These are phyloP conservation scores for Tricholoma hemisulphureum DNA, from an alignment of 768 basidiomycete genomes.

Conservation along the genomic window DNA sequence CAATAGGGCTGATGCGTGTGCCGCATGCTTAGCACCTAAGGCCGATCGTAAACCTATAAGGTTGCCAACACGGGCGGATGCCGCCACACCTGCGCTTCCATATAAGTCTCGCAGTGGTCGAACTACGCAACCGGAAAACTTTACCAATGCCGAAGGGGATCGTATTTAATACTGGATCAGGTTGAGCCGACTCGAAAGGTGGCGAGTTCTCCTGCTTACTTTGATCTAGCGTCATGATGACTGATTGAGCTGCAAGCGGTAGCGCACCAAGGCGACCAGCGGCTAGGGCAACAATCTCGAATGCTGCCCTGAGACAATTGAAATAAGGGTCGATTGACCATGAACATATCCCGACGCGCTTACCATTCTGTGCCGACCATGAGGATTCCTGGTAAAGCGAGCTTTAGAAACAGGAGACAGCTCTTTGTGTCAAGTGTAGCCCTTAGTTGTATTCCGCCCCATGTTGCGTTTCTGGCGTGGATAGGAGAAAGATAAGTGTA, in stretches of 20 bases:
- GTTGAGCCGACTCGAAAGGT: neutral
- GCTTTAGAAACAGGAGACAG: slow-evolving; percentile 56
- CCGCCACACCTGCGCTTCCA: too few species aligned
- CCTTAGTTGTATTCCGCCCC: slow-evolving; percentile 55
- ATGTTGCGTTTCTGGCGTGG: slow-evolving; percentile 58
- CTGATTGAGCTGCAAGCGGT: slow-evolving; percentile 70
- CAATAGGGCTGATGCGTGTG: slow-evolving; percentile 61
- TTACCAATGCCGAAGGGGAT: slow-evolving; percentile 77
- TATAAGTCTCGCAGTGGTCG: too few species aligned
- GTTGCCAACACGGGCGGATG: slow-evolving; percentile 72
- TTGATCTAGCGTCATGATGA: slow-evolving; percentile 81
- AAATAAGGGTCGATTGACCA: neutral
- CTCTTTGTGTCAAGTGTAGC: slow-evolving; percentile 46
- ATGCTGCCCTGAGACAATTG: slow-evolving; percentile 59
- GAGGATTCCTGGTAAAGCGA: slow-evolving; percentile 74
- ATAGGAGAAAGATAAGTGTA: slow-evolving; percentile 48
- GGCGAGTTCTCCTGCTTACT: slow-evolving; percentile 38
- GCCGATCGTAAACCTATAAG: slow-evolving; percentile 61
- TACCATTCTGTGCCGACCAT: slow-evolving; percentile 85
- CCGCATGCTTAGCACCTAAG: slow-evolving; percentile 51
- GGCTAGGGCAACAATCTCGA: slow-evolving; percentile 78
- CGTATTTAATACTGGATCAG: slow-evolving; percentile 58
- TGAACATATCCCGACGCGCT: too few species aligned
- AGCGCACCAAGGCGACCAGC: slow-evolving; percentile 70
- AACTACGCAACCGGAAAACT: too few species aligned